These are phyloP conservation scores for Favolaschia claudopus DNA, from an alignment of 768 basidiomycete genomes.

Conservation along the genomic window DNA sequence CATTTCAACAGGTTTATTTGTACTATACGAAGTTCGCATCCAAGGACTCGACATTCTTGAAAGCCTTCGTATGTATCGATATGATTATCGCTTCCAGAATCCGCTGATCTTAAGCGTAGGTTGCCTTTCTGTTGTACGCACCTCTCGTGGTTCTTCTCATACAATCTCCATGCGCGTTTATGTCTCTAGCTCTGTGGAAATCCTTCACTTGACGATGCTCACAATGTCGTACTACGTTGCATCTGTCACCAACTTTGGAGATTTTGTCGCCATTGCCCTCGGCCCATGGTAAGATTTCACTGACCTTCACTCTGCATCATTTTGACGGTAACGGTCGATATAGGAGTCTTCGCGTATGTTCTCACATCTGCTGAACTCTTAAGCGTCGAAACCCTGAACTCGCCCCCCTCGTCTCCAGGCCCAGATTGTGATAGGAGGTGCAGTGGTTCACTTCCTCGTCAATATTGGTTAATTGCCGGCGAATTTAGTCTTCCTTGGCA, in stretches of 20 bases:
- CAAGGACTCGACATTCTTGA: neutral
- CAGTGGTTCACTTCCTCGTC: neutral
- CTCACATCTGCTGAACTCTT: no score
- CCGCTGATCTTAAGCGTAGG: neutral
- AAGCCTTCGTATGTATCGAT: neutral
- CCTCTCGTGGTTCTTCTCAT: no score
- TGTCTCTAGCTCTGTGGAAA: neutral
- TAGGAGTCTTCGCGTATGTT: no score
- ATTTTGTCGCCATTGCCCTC: no score
- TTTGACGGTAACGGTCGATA: no score
- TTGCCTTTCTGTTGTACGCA: neutral
- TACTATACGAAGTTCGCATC: neutral
- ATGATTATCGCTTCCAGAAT: neutral
- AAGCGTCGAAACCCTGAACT: no score
- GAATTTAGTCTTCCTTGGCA: neutral
- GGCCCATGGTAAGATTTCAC: no score
- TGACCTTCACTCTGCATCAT: no score
- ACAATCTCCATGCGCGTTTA: neutral
- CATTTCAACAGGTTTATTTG: neutral
- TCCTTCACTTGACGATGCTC: neutral
- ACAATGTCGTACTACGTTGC: no score
- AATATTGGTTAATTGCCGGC: neutral
- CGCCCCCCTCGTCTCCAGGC: no score
- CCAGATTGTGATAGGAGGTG: no score
- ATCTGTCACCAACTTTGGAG: no score